A percentile compares a stretch with the other conserved stretches of the same genome.
These are phyloP conservation scores for Backusella parvicylindrica DNA, from an alignment of 192 early-diverging fungal species.

Conservation along the genomic window DNA sequence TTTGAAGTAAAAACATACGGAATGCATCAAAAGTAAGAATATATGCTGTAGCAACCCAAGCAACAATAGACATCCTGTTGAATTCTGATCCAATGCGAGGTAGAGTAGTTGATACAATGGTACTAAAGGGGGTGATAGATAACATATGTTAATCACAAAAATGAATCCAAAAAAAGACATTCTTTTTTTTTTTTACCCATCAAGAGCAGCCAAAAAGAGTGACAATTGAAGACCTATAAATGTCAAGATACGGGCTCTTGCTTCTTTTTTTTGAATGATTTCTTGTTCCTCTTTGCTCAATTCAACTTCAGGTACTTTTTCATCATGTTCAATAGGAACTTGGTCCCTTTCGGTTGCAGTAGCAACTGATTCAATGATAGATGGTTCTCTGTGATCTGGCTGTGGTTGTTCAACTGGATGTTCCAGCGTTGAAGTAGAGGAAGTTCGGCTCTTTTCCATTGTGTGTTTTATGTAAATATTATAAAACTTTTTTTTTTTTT, in stretches of 20 bases:
- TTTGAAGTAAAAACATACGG: constrained; percentile 16
- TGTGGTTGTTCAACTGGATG: neutral
- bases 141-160: neutral
- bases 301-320: neutral
- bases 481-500: neutral
- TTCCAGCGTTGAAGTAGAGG: neutral
- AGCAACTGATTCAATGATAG: neutral
- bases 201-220: constrained; percentile 35
- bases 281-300: neutral
- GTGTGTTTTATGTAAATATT: neutral
- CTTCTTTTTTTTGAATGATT: neutral
- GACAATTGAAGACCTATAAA: constrained; percentile 31
- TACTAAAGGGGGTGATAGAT: constrained; percentile 31
- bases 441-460: neutral
- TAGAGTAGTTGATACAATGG: constrained; percentile 81
- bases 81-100: constrained; percentile 74
- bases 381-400: neutral
- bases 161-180: constrained; percentile 1
- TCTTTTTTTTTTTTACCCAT: too few relatives aligned
- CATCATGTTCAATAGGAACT: neutral
- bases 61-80: constrained; percentile 52
- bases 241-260: constrained; percentile 8
- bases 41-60: constrained; percentile 83
- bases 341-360: neutral
- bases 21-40: constrained; percentile 44